These are phyloP conservation scores for Flaveria robusta DNA, from an alignment of 129 eudicot species.

Conservation along the genomic window DNA sequence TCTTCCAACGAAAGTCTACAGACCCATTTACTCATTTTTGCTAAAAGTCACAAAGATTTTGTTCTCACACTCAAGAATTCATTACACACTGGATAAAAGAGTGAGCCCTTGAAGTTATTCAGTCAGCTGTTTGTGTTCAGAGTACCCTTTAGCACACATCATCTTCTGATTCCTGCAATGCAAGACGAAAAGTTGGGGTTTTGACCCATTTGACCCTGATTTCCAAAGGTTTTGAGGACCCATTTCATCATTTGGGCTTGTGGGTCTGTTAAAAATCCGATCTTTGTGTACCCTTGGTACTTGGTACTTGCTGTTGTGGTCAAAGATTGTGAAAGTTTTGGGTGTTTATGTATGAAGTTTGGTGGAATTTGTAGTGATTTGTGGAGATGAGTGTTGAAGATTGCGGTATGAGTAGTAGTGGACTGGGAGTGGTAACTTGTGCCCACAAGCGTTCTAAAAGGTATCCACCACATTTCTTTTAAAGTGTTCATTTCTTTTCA, in stretches of 20 bases:
- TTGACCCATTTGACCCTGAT: slow-evolving; percentile 40
- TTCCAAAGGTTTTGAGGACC: slow-evolving; percentile 40
- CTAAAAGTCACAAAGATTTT: slow-evolving; percentile 44
- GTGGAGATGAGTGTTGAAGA: slow-evolving; percentile 60
- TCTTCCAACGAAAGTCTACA: slow-evolving; percentile 23
- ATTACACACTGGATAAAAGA: slow-evolving; percentile 48
- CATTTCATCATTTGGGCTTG: slow-evolving; percentile 44
- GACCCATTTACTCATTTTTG: slow-evolving; percentile 42
- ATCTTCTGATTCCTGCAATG: slow-evolving; percentile 34
- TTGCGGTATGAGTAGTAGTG: slow-evolving; percentile 35
- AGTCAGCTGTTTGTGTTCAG: neutral
- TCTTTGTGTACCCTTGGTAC: slow-evolving; percentile 35
- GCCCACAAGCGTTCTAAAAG: slow-evolving; percentile 74
- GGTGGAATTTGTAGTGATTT: slow-evolving; percentile 35
- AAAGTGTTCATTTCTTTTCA: slow-evolving; percentile 18
- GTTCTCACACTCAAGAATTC: slow-evolving; percentile 12
- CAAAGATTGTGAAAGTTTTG: slow-evolving; percentile 40
- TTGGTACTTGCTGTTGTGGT: slow-evolving; percentile 29
- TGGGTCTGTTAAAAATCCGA: slow-evolving; percentile 39
- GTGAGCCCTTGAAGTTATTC: slow-evolving; percentile 23
- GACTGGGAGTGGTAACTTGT: slow-evolving; percentile 38
- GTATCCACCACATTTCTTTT: slow-evolving; percentile 40
- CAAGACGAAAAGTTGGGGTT: slow-evolving; percentile 40
- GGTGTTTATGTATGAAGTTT: slow-evolving; percentile 26
- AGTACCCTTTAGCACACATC: slow-evolving; percentile 22